These are phyloP conservation scores for Lizonia empirigonia DNA, from an alignment of 2,329 filamentous ascomycete species.

Conservation along the genomic window DNA sequence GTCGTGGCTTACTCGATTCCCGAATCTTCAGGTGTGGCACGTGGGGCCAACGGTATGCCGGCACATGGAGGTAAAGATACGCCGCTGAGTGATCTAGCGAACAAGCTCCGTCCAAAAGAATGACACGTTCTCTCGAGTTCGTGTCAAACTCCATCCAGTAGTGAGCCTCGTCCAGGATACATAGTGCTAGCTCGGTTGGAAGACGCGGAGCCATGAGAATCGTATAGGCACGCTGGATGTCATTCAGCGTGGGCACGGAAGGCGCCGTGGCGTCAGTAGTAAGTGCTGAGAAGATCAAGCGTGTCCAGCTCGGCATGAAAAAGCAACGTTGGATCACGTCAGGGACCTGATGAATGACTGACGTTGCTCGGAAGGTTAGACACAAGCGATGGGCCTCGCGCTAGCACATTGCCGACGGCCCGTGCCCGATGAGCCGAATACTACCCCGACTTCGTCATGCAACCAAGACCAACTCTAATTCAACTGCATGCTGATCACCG, in stretches of 20 bases:
- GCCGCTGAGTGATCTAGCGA: slow-evolving; percentile 11
- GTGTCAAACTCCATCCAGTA: slow-evolving; percentile 18
- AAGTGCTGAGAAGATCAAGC: too few relatives aligned
- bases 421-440: slow-evolving; percentile 16
- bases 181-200: slow-evolving; percentile 22
- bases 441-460: slow-evolving; percentile 9
- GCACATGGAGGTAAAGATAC: slow-evolving; percentile 11
- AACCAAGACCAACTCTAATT: slow-evolving; percentile 14
- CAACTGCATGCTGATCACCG: slow-evolving; percentile 12
- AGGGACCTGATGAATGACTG: background rate
- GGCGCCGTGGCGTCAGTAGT: background rate
- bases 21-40: slow-evolving; percentile 13
- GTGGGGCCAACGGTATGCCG: background rate
- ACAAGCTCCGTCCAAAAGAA: slow-evolving; percentile 13
- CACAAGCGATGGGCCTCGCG: slow-evolving; percentile 1
- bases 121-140: background rate
- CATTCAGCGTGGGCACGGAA: slow-evolving; percentile 3
- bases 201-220: slow-evolving; percentile 16
- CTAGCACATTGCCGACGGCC: slow-evolving; percentile 16
- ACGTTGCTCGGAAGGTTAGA: slow-evolving; percentile 3
- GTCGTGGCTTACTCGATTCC: slow-evolving; percentile 30
- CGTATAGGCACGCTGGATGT: slow-evolving; percentile 4
- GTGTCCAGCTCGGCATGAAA: background rate
- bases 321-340: too few relatives aligned
- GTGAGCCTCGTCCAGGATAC: slow-evolving; percentile 22